Base-by-base conservation (phyloP, 768 basidiomycete species). In the Cystofilobasidium bisporidii region DNA sequence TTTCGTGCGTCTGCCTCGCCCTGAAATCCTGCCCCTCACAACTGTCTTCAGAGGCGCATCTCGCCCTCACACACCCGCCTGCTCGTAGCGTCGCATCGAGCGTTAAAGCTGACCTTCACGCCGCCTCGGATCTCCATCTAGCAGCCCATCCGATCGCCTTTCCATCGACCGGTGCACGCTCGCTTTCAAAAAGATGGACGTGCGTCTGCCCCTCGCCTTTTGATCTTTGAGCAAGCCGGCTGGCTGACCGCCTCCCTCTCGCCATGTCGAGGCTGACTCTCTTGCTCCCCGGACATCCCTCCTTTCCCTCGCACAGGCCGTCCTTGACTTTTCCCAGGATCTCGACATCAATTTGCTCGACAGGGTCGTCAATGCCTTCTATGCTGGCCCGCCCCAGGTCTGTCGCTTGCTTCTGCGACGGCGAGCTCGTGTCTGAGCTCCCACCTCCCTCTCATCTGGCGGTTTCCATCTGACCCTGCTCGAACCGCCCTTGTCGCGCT, bases 271-370 rank as follows among this genome's bases (percentile, higher is more conserved):
- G n/a, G n/a, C n/a, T n/a, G n/a, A n/a, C n/a, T n/a, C n/a, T n/a
- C n/a, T n/a, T n/a, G n/a, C n/a, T n/a, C n/a, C n/a, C n/a, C n/a
- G n/a, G n/a, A n/a, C n/a, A n/a, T n/a, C 12, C 36, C 36, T 36
- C 36, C 6, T 2, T 10, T 22, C 26, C 36, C 2, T 20, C 70
- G 28, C 38, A 40, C 69, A 96, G 92, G 85, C 82, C 78, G 82
- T 96, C 73, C 87, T 96, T 76, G 91, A 96, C 83, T 91, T 93
- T 81, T 86, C 86, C 73, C 84, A 83, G 74, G 91, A 94, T 74
- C 89, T 98, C 79, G 92, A 98, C 83, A 86, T 96, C 77, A 79
- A 82, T 70, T 83, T 97, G 71, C 82, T 98, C 79, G 96, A 99
- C 81, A 88, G 86, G 78, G 89, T 98, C 74, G 90, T 91, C 59